phyloP scores from a whole-genome alignment of 495 filamentous ascomycete genomes.

The Talaromyces liani region DNA sequence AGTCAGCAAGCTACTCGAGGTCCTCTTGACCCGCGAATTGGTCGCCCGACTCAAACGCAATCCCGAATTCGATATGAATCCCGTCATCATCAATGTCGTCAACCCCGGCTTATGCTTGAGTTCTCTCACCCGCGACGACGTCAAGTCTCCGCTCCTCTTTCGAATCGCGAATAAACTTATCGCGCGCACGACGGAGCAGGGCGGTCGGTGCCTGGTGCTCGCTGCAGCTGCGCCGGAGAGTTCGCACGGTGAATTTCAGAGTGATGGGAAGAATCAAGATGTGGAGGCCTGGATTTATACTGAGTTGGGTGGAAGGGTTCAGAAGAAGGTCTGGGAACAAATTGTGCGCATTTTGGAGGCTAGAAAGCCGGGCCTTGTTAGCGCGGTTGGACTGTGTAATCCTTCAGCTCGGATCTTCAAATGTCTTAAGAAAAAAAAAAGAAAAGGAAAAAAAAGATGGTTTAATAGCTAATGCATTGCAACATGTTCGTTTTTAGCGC shows the following conservation, averaged over 20 bases:
- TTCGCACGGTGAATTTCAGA: slow-evolving; percentile 4
- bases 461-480: not conserved
- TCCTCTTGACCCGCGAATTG: slow-evolving; percentile 18
- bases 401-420: not conserved
- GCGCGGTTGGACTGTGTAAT: not conserved
- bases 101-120: slow-evolving; percentile 13
- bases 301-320: not conserved
- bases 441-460: not conserved
- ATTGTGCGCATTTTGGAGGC: slow-evolving; percentile 1
- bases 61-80: not conserved
- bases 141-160: not conserved
- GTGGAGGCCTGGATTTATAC: slow-evolving; percentile 5
- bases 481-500: not conserved
- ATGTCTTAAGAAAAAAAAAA: not conserved
- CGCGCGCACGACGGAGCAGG: slow-evolving; percentile 29
- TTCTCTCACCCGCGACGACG: not conserved
- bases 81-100: slow-evolving; percentile 15
- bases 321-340: slow-evolving; percentile 1
- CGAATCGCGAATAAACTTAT: not conserved
- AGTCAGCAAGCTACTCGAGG: slow-evolving; percentile 21
- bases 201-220: slow-evolving; percentile 29
- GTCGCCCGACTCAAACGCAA: slow-evolving; percentile 5
- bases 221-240: slow-evolving; percentile 15
- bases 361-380: not conserved
- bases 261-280: not conserved